Percentiles rank a stretch among this genome's conserved stretches.
These are phyloP conservation scores for Saccharomycopsis hybrid DNA, from an alignment of 1,139 yeast genomes.

Conservation along the genomic window DNA sequence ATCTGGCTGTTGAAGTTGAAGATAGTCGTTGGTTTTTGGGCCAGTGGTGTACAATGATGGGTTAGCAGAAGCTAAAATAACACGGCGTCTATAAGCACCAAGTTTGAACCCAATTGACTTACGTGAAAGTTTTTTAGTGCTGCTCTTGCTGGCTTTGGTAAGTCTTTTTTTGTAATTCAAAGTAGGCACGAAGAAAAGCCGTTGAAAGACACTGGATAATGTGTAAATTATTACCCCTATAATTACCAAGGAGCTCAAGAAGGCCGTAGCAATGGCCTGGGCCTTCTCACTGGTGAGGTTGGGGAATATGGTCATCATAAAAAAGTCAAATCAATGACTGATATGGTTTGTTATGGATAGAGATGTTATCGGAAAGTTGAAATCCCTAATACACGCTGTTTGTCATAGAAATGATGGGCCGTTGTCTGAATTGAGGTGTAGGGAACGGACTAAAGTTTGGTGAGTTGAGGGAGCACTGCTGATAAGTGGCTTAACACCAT, in stretches of 20 bases:
- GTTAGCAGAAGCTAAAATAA: conserved; percentile 42
- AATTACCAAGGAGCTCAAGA: neutral
- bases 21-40: neutral
- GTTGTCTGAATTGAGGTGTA: too few species aligned
- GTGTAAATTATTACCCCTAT: neutral
- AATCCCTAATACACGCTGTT: too few species aligned
- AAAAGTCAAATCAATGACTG: too few species aligned
- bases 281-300: too few species aligned
- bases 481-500: too few species aligned
- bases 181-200: conserved; percentile 18
- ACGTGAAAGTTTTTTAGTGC: conserved; percentile 1
- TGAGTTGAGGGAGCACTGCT: too few species aligned
- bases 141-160: neutral
- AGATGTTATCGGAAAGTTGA: too few species aligned
- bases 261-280: too few species aligned
- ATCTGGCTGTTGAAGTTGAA: neutral
- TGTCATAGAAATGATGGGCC: too few species aligned
- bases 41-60: conserved; percentile 39
- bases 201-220: conserved; percentile 16
- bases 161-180: conserved; percentile 15
- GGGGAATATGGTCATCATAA: too few species aligned
- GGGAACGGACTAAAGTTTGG: too few species aligned
- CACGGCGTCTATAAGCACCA: conserved; percentile 44
- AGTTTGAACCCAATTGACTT: conserved; percentile 27
- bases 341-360: too few species aligned